phyloP scores from a whole-genome alignment of 768 basidiomycete genomes.

The Pisolithus orientalis region DNA sequence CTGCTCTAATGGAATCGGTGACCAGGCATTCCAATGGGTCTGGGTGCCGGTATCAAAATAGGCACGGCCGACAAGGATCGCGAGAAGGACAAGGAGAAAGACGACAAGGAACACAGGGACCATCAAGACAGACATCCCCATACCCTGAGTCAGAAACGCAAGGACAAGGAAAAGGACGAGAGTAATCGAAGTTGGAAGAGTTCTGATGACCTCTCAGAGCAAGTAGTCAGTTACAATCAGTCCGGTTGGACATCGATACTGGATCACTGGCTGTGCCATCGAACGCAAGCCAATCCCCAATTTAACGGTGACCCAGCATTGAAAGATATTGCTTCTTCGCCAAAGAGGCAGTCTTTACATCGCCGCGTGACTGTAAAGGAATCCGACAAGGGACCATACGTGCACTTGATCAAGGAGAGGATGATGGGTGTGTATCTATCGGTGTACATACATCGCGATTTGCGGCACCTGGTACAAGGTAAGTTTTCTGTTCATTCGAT shows the following conservation, averaged over 20 bases:
- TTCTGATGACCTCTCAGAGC: slow-evolving; percentile 30
- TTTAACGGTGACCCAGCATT: slow-evolving; percentile 11
- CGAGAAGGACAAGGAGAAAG: slow-evolving; percentile 29
- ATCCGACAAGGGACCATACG: slow-evolving; percentile 65
- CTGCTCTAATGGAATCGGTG: slow-evolving; percentile 1
- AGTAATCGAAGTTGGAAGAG: slow-evolving; percentile 26
- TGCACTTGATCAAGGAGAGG: slow-evolving; percentile 81
- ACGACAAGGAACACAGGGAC: slow-evolving; percentile 25
- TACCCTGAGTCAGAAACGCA: slow-evolving; percentile 26
- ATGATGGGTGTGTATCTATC: slow-evolving; percentile 86
- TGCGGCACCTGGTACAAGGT: slow-evolving; percentile 61
- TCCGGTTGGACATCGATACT: slow-evolving; percentile 71
- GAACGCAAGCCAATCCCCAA: slow-evolving; percentile 21
- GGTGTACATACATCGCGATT: slow-evolving; percentile 67
- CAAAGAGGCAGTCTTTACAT: slow-evolving; percentile 39
- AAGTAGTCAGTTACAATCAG: slow-evolving; percentile 25
- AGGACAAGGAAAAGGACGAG: slow-evolving; percentile 35
- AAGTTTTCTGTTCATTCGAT: slow-evolving; percentile 2
- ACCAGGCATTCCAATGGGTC: slow-evolving; percentile 68
- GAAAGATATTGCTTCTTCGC: slow-evolving; percentile 32
- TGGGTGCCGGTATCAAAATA: slow-evolving; percentile 74
- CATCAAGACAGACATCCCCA: slow-evolving; percentile 25
- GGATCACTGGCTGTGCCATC: slow-evolving; percentile 64
- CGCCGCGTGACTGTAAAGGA: slow-evolving; percentile 38
- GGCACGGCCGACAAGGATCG: slow-evolving; percentile 43